A percentile compares a stretch with the other conserved stretches of the same genome.
Evolutionary conservation across 2,329 filamentous ascomycete species (phyloP).

Genomic region (Zymoseptoria ardabiliae): DNA sequence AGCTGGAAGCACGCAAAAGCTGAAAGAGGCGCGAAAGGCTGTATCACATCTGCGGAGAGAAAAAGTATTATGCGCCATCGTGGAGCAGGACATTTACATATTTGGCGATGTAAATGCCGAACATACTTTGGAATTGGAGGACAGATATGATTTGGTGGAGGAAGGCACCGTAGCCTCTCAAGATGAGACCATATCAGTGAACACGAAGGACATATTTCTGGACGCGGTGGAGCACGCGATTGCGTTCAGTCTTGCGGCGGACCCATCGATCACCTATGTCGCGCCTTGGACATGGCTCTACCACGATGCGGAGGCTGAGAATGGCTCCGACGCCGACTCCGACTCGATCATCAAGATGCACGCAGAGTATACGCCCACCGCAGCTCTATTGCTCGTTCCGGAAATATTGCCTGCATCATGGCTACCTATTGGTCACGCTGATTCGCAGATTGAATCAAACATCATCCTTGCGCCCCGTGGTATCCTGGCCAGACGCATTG

Average conservation of each 20-base stretch:
- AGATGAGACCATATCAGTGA: background rate
- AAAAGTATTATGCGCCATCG: conserved; percentile 15
- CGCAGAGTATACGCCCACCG: conserved; percentile 7
- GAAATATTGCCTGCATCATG: conserved; percentile 5
- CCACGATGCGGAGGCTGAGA: background rate
- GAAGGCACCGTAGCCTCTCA: conserved; percentile 2
- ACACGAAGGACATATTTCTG: conserved; percentile 17
- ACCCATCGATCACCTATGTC: conserved; percentile 7
- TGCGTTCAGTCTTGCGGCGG: conserved; percentile 11
- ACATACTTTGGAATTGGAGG: conserved; percentile 1
- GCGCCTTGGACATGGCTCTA: conserved; percentile 19
- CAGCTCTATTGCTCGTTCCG: conserved; percentile 12
- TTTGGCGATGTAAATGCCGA: conserved; percentile 8
- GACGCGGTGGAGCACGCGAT: conserved; percentile 17
- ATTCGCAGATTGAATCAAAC: background rate
- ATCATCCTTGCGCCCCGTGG: conserved; percentile 13
- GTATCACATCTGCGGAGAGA: conserved; percentile 10
- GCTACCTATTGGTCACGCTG: conserved; percentile 1
- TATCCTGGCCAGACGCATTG: conserved; percentile 3
- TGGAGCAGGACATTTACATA: conserved; percentile 8
- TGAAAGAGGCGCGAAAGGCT: conserved; percentile 3
- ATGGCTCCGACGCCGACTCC: background rate
- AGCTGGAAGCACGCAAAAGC: background rate
- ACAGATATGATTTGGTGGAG: background rate
- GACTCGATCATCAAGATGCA: conserved; percentile 10